Evolutionary conservation across 2,329 filamentous ascomycete genomes (phyloP).

Genomic region (Emmonsiellopsis sp.): DNA sequence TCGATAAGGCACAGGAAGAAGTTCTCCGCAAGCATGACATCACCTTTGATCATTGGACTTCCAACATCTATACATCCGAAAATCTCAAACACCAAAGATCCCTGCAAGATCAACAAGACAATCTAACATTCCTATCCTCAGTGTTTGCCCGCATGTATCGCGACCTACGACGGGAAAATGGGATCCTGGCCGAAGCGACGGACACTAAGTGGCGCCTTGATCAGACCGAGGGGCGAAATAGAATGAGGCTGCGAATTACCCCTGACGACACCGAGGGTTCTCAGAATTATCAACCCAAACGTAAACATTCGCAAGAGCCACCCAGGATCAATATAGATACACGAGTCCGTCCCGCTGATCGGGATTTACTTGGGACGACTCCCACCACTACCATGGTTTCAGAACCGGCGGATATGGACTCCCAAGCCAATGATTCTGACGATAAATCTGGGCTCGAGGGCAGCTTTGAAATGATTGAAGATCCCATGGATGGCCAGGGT

Average conservation of each 20-base stretch:
- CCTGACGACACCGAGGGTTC: constrained; percentile 62
- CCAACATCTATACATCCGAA: constrained; percentile 88
- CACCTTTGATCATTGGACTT: constrained; percentile 83
- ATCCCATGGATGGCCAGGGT: constrained; percentile 75
- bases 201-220: constrained; percentile 81
- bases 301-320: constrained; percentile 50
- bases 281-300: constrained; percentile 76
- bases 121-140: constrained; percentile 64
- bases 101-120: constrained; percentile 89
- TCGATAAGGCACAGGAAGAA: constrained; percentile 60
- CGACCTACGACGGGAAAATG: constrained; percentile 68
- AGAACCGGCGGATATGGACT: constrained; percentile 23
- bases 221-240: constrained; percentile 87
- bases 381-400: constrained; percentile 21
- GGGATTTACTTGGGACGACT: constrained; percentile 31
- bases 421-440: constrained; percentile 22
- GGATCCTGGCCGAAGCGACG: constrained; percentile 60
- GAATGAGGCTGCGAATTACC: constrained; percentile 82
- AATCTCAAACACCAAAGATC: constrained; percentile 83
- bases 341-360: constrained; percentile 26
- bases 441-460: constrained; percentile 55
- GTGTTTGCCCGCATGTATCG: constrained; percentile 70
- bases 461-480: constrained; percentile 92
- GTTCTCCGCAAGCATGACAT: constrained; percentile 73
- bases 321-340: constrained; percentile 38